Conservation (phyloP, 179 eudicot genomes). For the Pouteria campechiana region DNA sequence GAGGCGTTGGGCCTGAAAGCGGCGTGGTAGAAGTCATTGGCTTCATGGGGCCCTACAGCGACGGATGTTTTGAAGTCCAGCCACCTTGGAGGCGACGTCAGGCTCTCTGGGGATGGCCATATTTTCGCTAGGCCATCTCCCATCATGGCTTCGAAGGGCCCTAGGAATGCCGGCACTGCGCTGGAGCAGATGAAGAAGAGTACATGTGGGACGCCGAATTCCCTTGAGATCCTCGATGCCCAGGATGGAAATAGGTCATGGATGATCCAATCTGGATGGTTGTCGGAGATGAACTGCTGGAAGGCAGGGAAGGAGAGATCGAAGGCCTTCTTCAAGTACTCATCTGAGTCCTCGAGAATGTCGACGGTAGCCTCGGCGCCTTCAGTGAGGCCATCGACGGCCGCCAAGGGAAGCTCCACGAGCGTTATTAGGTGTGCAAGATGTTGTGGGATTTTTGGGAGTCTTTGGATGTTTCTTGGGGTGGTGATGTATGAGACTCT, state of each 20-base stretch:
- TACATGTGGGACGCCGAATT: conserved; percentile 4
- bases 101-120: not conserved
- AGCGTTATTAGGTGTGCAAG: not conserved
- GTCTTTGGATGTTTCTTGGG: not conserved
- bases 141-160: conserved; percentile 11
- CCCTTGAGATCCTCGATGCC: conserved; percentile 13
- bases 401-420: not conserved
- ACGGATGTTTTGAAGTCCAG: conserved; percentile 12
- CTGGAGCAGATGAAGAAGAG: conserved; percentile 6
- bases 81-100: conserved; percentile 11
- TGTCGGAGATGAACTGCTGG: conserved; percentile 4
- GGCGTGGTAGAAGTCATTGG: not conserved
- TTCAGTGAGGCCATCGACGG: not conserved
- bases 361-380: not conserved
- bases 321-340: not conserved
- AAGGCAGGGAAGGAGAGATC: conserved; percentile 3
- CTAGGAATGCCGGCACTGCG: conserved; percentile 9
- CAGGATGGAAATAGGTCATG: conserved; percentile 16
- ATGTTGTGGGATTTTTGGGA: not conserved
- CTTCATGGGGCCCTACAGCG: conserved; percentile 11
- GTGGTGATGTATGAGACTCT: conserved; percentile 28
- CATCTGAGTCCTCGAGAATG: not conserved
- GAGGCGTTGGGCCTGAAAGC: not conserved
- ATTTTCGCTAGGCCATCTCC: conserved; percentile 8
- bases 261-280: conserved; percentile 30